Evolutionary conservation across 345 rosid species (phyloP).

Genomic region (Populus alba): DNA sequence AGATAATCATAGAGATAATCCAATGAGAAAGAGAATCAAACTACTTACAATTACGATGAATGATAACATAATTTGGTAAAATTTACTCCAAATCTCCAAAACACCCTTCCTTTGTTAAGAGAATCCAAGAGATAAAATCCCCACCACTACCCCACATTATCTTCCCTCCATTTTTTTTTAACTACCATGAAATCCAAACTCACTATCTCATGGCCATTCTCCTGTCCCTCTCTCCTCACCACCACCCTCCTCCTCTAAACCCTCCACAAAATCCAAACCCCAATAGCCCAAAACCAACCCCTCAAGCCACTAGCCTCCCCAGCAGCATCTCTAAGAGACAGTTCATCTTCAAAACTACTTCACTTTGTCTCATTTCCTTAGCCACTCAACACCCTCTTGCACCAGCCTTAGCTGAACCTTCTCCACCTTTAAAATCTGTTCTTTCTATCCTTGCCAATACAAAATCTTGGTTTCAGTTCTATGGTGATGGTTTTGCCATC

Average conservation of each 20-base stretch:
- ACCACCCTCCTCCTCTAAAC: conserved; percentile 29
- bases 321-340: conserved; percentile 45
- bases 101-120: conserved; percentile 8
- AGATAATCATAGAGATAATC: too few species aligned
- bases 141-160: conserved; percentile 37
- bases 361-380: conserved; percentile 42
- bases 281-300: conserved; percentile 12
- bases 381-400: conserved; percentile 41
- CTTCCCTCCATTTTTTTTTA: conserved; percentile 26
- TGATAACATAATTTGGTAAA: too few species aligned
- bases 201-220: conserved; percentile 61
- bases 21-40: not conserved
- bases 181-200: conserved; percentile 31
- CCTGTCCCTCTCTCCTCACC: conserved; percentile 45
- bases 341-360: conserved; percentile 42
- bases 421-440: conserved; percentile 42
- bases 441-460: conserved; percentile 64
- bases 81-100: conserved; percentile 10
- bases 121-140: not conserved
- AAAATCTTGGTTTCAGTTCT: conserved; percentile 83
- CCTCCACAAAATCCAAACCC: conserved; percentile 23
- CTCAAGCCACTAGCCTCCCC: conserved; percentile 8
- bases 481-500: conserved; percentile 78
- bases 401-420: conserved; percentile 51
- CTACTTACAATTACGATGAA: too few species aligned